Base-by-base conservation (phyloP, 116 monocot species). In the Thalassia testudinum region DNA sequence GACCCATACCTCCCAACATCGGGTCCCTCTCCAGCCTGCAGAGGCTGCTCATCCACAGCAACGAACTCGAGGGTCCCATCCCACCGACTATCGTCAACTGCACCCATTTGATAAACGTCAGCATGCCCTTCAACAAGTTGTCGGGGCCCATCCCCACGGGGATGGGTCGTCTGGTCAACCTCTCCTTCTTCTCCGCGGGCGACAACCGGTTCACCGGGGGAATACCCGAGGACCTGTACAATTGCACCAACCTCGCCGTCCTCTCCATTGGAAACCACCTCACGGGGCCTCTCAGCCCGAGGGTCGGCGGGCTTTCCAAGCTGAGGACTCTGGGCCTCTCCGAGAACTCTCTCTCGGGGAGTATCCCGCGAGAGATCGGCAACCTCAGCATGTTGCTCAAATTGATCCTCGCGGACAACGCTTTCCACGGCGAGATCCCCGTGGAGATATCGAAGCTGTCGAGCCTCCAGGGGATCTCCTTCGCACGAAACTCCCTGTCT, bases 81-180 rank as follows among this genome's bases (percentile, higher is more conserved):
- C 91, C 91, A 0, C 10, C 65, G 17, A 81, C 73, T 69, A 81
- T 91, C 60, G 50, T 34, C 49, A 85, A 91, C 30, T 85, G 91
- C 50, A 66, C 78, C 2, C 63, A 52, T 64, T 71, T 91, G 37
- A 10, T 26, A 10, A 85, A 76, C 54, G 69, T 50, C 3, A 91
- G 81, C 47, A 44, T 81, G 60, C n/a, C 42, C 12, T 58, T 13
- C 58, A 91, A 91, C 59, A 44, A 21, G 19, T 43, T 91, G 14
- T 65, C 62, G 11, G 81, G 91, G 25, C 26, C 4, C 0, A 49
- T 91, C 24, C 81, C 91, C 40, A 12, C 30, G 0, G 85, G 78
- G n/a, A 47, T 91, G 34, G 73, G 81, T 14, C 71, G 43, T 40
- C 66, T 85, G 52, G 37, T 52, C 61, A 78, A 85, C 48, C 61